Percentiles rank a stretch among this genome's conserved stretches.
phyloP scores from a whole-genome alignment of 305 asterid genomes.

The Fraxinus sp. region DNA sequence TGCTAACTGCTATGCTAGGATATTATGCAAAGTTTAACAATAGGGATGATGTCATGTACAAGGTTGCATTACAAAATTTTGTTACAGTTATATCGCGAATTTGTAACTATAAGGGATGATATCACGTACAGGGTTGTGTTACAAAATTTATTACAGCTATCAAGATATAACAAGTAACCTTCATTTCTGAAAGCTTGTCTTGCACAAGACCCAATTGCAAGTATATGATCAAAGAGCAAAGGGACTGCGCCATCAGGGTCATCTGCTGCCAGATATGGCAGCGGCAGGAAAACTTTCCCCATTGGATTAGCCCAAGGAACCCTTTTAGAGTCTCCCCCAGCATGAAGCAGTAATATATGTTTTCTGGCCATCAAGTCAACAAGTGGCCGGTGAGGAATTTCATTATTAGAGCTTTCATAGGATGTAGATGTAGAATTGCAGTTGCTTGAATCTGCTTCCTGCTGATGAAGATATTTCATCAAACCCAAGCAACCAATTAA shows the following conservation, averaged over 20 bases:
- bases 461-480: constrained; percentile 34
- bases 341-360: constrained; percentile 86
- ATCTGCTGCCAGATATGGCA: constrained; percentile 88
- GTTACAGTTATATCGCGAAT: constrained; percentile 13
- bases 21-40: constrained; percentile 24
- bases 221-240: constrained; percentile 92
- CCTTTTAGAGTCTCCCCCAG: constrained; percentile 99
- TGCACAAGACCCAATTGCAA: constrained; percentile 93
- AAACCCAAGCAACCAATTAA: constrained; percentile 13
- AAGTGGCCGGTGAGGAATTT: constrained; percentile 39
- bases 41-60: constrained; percentile 27
- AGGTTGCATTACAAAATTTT: constrained; percentile 29
- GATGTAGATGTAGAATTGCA: constrained; percentile 35
- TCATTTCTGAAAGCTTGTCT: constrained; percentile 79
- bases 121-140: background rate
- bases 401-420: constrained; percentile 35
- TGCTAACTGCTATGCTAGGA: background rate
- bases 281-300: constrained; percentile 98
- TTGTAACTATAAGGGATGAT: background rate
- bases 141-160: background rate
- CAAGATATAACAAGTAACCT: constrained; percentile 57
- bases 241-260: constrained; percentile 97
- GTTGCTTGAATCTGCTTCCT: constrained; percentile 47
- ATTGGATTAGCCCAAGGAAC: constrained; percentile 99
- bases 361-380: constrained; percentile 63